phyloP scores from a whole-genome alignment of 1,139 yeast genomes.

The Kodamaea sp. region DNA sequence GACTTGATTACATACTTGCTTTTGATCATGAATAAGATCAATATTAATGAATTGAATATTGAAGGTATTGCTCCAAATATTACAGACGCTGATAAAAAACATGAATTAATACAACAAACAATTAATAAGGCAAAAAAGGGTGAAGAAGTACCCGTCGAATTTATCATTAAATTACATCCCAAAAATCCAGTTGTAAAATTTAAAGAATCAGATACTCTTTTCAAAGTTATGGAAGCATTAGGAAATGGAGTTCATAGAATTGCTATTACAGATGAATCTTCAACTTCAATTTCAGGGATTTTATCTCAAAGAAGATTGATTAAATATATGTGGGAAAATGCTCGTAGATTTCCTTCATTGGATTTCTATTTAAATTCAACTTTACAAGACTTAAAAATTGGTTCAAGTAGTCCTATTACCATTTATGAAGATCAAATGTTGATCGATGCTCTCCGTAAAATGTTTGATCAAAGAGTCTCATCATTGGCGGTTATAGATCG shows the following conservation, averaged over 20 bases:
- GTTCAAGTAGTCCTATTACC: conserved; percentile 67
- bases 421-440: conserved; percentile 82
- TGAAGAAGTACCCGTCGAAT: conserved; percentile 74
- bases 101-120: conserved; percentile 25
- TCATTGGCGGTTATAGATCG: conserved; percentile 93
- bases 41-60: conserved; percentile 34
- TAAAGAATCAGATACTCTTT: conserved; percentile 62
- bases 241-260: conserved; percentile 93
- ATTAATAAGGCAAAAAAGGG: conserved; percentile 56
- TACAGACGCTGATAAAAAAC: conserved; percentile 19
- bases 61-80: conserved; percentile 20
- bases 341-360: conserved; percentile 75
- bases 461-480: conserved; percentile 81
- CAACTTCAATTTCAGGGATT: conserved; percentile 59
- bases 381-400: conserved; percentile 64
- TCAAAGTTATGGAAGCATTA: conserved; percentile 74
- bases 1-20: conserved; percentile 83
- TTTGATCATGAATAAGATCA: conserved; percentile 66
- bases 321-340: conserved; percentile 85
- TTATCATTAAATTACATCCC: conserved; percentile 73
- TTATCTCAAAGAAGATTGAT: conserved; percentile 85
- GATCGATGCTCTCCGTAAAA: conserved; percentile 79
- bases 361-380: conserved; percentile 70
- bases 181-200: conserved; percentile 83
- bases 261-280: conserved; percentile 63